A percentile compares a stretch with the other conserved stretches of the same genome.
Evolutionary conservation across 164 flowering plant genomes (phyloP).

Genomic region (Dillenia suffruticosa): DNA sequence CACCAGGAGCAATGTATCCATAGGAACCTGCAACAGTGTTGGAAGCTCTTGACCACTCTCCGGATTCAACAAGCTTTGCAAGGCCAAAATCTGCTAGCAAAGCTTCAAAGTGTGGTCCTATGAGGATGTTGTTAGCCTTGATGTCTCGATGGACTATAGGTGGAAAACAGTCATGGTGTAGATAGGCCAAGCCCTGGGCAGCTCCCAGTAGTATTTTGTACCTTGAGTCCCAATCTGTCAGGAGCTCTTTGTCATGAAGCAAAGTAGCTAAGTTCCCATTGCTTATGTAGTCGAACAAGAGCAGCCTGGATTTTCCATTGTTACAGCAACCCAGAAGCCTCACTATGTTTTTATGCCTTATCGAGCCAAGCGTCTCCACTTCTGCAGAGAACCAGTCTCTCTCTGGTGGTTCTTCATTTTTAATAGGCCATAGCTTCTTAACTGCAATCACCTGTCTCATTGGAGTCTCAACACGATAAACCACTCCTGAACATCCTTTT

Average conservation of each 20-base stretch:
- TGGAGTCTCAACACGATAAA: conserved; percentile 56
- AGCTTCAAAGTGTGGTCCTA: conserved; percentile 51
- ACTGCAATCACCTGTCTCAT: conserved; percentile 40
- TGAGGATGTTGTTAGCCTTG: conserved; percentile 57
- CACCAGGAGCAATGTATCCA: conserved; percentile 76
- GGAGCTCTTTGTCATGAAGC: conserved; percentile 43
- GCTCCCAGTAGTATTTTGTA: conserved; percentile 50
- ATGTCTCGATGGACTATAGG: conserved; percentile 61
- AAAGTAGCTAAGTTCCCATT: conserved; percentile 50
- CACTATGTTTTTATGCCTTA: conserved; percentile 62
- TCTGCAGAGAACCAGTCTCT: conserved; percentile 56
- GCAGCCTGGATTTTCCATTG: conserved; percentile 42
- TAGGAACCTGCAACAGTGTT: conserved; percentile 54
- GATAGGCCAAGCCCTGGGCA: conserved; percentile 61
- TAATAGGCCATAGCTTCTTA: conserved; percentile 54
- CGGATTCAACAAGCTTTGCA: conserved; percentile 39
- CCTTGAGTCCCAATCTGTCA: conserved; percentile 58
- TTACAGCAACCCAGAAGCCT: conserved; percentile 55
- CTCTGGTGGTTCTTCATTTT: conserved; percentile 28
- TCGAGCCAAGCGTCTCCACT: conserved; percentile 48
- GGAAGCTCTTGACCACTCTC: conserved; percentile 28
- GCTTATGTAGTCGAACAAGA: conserved; percentile 54
- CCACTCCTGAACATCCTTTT: conserved; percentile 55
- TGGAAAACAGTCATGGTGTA: conserved; percentile 68
- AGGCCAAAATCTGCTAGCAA: conserved; percentile 67